Percentiles rank a stretch among this genome's conserved stretches.
Conservation (phyloP, 352 stramenopile species). For the Aphanomyces cochlioides region DNA sequence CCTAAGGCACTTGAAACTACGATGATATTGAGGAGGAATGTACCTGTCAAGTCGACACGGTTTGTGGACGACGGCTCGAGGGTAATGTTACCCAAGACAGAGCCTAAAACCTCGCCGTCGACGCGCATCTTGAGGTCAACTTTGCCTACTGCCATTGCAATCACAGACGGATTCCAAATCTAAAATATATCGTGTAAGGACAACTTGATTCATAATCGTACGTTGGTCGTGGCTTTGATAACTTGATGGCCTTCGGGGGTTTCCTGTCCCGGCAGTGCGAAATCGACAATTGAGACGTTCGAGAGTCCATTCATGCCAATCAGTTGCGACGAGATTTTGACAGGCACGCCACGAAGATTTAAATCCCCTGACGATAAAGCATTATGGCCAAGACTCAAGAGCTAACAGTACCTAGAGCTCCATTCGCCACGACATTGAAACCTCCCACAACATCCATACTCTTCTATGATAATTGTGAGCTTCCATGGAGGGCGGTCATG, state of each 20-base stretch:
- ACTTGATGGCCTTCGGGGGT: conserved; percentile 5
- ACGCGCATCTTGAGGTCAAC: conserved; percentile 9
- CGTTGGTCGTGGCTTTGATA: not conserved
- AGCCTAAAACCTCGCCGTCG: not conserved
- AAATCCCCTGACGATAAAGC: too few species aligned
- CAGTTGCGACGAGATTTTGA: not conserved
- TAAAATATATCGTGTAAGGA: not conserved
- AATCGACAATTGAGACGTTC: conserved; percentile 24
- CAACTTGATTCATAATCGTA: conserved; percentile 10
- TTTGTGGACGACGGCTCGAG: not conserved
- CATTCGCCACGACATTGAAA: conserved; percentile 10
- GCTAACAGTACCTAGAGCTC: conserved; percentile 4
- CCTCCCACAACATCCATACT: too few species aligned
- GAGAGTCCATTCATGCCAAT: conserved; percentile 21
- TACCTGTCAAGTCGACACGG: not conserved
- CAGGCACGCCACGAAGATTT: not conserved
- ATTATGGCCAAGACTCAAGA: not conserved
- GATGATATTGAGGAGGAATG: not conserved
- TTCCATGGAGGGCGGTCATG: not conserved
- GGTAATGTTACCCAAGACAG: not conserved
- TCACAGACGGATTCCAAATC: conserved; percentile 28
- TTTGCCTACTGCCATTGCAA: conserved; percentile 21
- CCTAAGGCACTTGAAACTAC: not conserved
- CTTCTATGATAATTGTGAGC: too few species aligned
- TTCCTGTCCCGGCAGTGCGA: not conserved